Conservation (phyloP, 768 basidiomycete genomes). For the Tubosaeta brunneosetosa region DNA sequence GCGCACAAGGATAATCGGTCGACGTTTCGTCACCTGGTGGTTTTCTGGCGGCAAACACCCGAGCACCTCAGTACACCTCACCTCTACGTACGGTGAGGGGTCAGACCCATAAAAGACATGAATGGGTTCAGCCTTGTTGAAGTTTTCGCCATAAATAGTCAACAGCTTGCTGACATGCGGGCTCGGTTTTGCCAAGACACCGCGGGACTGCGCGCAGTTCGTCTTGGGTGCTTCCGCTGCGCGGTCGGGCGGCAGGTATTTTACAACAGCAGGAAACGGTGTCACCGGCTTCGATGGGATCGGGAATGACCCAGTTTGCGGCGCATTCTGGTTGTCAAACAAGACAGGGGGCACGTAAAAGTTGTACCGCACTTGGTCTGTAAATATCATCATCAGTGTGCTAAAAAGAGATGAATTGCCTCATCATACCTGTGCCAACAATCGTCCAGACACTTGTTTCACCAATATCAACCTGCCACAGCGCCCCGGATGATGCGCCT, state of each 20-base stretch:
- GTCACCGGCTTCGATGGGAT: constrained; percentile 80
- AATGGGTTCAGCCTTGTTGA: constrained; percentile 76
- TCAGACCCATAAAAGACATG: constrained; percentile 84
- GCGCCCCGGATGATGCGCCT: constrained; percentile 69
- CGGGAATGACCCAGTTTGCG: constrained; percentile 68
- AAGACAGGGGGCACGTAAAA: constrained; percentile 86
- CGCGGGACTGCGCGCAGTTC: constrained; percentile 60
- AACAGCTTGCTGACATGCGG: constrained; percentile 76
- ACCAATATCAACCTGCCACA: constrained; percentile 89
- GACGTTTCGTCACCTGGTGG: constrained; percentile 58
- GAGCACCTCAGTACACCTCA: constrained; percentile 81
- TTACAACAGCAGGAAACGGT: constrained; percentile 81
- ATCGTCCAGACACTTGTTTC: constrained; percentile 95
- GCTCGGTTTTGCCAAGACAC: constrained; percentile 69
- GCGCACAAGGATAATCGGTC: constrained; percentile 78
- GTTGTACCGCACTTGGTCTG: constrained; percentile 90
- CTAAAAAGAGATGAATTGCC: constrained; percentile 1
- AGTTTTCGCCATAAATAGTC: constrained; percentile 87
- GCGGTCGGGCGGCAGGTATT: constrained; percentile 87
- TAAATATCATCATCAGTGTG: constrained; percentile 16
- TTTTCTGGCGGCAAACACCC: constrained; percentile 77
- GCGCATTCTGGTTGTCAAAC: constrained; percentile 74
- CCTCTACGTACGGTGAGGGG: constrained; percentile 82
- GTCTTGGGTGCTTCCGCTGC: constrained; percentile 79
- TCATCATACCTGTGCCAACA: constrained; percentile 73